Percentiles rank a stretch among this genome's conserved stretches.
These are phyloP conservation scores for Termitomyces heimii DNA, from an alignment of 768 basidiomycete species.

Conservation along the genomic window DNA sequence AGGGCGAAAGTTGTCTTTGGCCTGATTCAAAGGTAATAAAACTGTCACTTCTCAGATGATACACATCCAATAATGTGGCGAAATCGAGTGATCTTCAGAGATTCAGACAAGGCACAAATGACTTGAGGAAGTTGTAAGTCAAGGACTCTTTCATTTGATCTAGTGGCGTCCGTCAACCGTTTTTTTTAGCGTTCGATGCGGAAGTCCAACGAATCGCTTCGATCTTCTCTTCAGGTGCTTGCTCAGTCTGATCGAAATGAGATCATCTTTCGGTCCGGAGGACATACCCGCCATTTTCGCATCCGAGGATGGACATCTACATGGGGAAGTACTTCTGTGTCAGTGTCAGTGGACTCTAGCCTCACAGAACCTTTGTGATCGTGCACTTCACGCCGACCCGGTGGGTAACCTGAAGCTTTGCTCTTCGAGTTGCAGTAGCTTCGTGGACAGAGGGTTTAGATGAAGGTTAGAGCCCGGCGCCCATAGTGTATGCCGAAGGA, in stretches of 20 bases:
- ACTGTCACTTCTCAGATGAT: neutral
- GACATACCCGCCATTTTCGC: slow-evolving; percentile 16
- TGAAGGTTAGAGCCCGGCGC: slow-evolving; percentile 8
- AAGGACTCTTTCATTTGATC: neutral
- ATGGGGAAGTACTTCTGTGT: slow-evolving; percentile 13
- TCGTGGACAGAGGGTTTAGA: neutral
- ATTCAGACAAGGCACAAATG: no score
- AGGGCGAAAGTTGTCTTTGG: neutral
- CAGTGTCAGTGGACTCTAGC: slow-evolving; percentile 10
- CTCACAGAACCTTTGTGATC: slow-evolving; percentile 3
- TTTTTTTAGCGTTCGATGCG: neutral
- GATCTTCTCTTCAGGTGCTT: slow-evolving; percentile 5
- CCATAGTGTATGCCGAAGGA: slow-evolving; percentile 14
- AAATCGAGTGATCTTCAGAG: neutral
- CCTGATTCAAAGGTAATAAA: neutral
- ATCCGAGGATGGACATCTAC: slow-evolving; percentile 14
- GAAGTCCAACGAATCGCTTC: slow-evolving; percentile 1
- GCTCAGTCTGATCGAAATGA: slow-evolving; percentile 11
- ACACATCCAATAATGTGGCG: neutral
- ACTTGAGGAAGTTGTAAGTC: neutral
- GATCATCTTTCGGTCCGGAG: slow-evolving; percentile 6
- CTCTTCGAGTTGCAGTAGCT: slow-evolving; percentile 2
- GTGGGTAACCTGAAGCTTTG: slow-evolving; percentile 3
- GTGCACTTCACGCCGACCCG: neutral
- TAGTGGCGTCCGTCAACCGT: neutral